Evolutionary conservation across 148 eudicot genomes (phyloP).

Genomic region (Cornus kousa): DNA sequence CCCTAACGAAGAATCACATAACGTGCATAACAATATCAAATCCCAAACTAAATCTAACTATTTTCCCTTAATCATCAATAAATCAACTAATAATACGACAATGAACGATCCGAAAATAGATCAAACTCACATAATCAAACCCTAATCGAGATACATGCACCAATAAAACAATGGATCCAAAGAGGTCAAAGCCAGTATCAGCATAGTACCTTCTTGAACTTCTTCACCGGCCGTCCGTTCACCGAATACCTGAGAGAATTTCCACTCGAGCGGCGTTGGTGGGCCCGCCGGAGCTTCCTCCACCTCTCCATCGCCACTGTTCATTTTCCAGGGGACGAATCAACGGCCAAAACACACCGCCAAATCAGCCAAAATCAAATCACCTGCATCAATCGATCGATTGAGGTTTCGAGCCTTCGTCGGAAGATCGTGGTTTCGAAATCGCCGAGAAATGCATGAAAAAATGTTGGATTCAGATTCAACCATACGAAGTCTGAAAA

Average conservation of each 20-base stretch:
- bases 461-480: constrained; percentile 30
- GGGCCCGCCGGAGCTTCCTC: constrained; percentile 40
- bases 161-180: constrained; percentile 22
- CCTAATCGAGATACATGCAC: constrained; percentile 14
- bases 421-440: constrained; percentile 7
- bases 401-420: constrained; percentile 2
- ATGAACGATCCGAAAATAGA: constrained; percentile 19
- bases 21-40: constrained; percentile 21
- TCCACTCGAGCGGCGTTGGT: constrained; percentile 76
- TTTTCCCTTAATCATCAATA: not conserved
- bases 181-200: constrained; percentile 1
- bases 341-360: constrained; percentile 11
- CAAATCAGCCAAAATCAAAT: constrained; percentile 7
- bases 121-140: constrained; percentile 18
- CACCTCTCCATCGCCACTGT: constrained; percentile 42
- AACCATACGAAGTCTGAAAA: constrained; percentile 16
- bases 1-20: not conserved
- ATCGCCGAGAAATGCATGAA: constrained; percentile 12
- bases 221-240: constrained; percentile 90
- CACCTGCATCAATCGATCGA: constrained; percentile 15
- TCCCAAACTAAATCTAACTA: constrained; percentile 2
- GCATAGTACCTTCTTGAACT: constrained; percentile 78
- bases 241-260: constrained; percentile 92
- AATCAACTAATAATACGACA: constrained; percentile 14
- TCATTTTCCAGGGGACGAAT: constrained; percentile 18